phyloP scores from a whole-genome alignment of 2,329 filamentous ascomycete species.

The Ascochyta pisi region DNA sequence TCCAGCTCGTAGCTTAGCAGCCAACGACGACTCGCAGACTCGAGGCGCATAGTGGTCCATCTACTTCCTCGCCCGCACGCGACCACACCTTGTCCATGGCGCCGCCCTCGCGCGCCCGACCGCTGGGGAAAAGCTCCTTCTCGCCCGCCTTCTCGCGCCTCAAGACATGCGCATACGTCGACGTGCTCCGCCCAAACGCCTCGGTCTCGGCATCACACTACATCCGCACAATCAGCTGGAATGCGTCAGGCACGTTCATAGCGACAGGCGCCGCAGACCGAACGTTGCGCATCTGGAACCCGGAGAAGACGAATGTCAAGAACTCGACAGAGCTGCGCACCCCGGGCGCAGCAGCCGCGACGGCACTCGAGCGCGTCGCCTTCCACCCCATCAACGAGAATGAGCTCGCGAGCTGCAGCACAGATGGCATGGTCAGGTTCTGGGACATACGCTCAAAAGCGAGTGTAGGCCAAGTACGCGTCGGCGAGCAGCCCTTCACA shows the following conservation, averaged over 20 bases:
- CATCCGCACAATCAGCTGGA: conserved; percentile 85
- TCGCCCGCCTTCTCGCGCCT: conserved; percentile 69
- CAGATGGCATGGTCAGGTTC: conserved; percentile 76
- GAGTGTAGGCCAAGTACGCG: conserved; percentile 71
- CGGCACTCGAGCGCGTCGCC: conserved; percentile 72
- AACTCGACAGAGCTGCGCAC: conserved; percentile 79
- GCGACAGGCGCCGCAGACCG: conserved; percentile 79
- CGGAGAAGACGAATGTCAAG: conserved; percentile 74
- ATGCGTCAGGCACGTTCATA: conserved; percentile 80
- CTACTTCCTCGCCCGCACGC: background rate
- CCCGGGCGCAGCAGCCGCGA: conserved; percentile 51
- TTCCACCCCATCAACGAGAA: conserved; percentile 81
- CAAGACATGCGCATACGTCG: conserved; percentile 72
- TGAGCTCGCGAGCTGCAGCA: conserved; percentile 76
- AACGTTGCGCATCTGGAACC: conserved; percentile 80
- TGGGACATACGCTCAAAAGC: conserved; percentile 81
- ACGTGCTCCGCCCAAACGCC: conserved; percentile 45
- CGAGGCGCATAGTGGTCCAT: background rate
- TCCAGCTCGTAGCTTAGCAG: background rate
- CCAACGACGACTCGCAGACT: background rate
- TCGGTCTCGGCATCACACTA: conserved; percentile 43
- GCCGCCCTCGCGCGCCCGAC: conserved; percentile 58
- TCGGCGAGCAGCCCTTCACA: conserved; percentile 68
- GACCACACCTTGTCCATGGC: conserved; percentile 31
- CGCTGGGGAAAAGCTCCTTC: conserved; percentile 74